Base-by-base conservation (phyloP, 805 yeast genomes). In the Sungouiella blattae region DNA sequence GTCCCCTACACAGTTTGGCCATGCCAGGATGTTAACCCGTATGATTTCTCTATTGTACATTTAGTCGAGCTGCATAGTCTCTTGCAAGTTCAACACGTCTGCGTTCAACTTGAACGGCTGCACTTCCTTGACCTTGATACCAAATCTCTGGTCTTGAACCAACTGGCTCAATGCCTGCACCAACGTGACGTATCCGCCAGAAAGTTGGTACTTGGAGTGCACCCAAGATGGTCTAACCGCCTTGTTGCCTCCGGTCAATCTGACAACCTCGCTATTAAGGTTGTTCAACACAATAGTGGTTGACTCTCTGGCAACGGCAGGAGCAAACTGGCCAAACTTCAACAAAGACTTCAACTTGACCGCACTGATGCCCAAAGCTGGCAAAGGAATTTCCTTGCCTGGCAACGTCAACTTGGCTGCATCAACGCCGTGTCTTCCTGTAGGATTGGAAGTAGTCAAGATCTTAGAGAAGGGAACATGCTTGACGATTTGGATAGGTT, bases 181-280 rank as follows among this genome's bases (percentile, higher is more conserved):
- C 36, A 75, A 73, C 36, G 69, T 67, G 11, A 44, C 41, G 37
- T 52, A 69, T 5, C 67, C 63, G 30, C 75, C 77, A 20, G 70
- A 59, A 37, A 91, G 62, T 58, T 81, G 81, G 62, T 69, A 80
- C 27, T 75, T 67, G 18, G 96, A 86, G 57, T 89, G 96, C 28
- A 85, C 83, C 93, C 95, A 93, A 47, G 87, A 77, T 49, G 96
- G 89, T 40, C 75, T 72, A 35, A 80, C 72, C 17, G 81, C 70
- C 49, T 73, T 70, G 25, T 68, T 58, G 31, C 95, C 95, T 30
- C 97, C 97, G 18, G 91, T 77, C 44, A 91, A 71, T 57, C 95
- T 76, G 37, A 89, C 60, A 12, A 84, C 65, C 58, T 85, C 93
- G 28, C 69, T 67, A 39, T 52, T 62, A 32, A 66, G 66, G 26